Base-by-base conservation (phyloP, 2,329 filamentous ascomycete species). In the Penicillium sp. region DNA sequence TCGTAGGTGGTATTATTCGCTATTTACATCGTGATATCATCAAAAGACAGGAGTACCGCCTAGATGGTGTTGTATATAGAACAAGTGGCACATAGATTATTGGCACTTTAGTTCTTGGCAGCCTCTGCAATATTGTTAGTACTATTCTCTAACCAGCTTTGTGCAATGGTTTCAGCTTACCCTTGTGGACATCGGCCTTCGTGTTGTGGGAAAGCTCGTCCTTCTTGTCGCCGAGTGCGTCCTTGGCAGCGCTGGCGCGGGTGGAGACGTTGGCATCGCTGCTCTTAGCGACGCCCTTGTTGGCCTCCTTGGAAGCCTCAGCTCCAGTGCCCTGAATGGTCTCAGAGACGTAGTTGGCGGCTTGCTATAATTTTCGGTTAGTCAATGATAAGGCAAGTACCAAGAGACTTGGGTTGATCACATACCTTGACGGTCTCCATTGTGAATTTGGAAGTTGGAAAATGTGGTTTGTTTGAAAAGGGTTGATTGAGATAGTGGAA, bases 231-330 rank as follows among this genome's bases (percentile, higher is more conserved):
- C 66, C 62, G 45, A 77, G 63, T 53, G 82, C 82, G 62, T 80
- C 80, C 69, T 81, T 76, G 56, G 80, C 82, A 61, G 82, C 83
- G 46, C 73, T 76, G 68, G 77, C 77, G 63, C 86, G 85, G 71
- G 82, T 85, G 70, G 76, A 71, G 57, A 86, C 6, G 65, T 66
- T 63, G 61, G 80, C 80, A 71, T 86, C 77, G 73, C 66, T 73
- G 72, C 85, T 84, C 82, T 89, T 88, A 74, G 86, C 86, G 64
- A 85, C 81, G 65, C 82, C 72, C 84, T 89, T 88, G 84, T 89
- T 89, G 79, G 79, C 79, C 78, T 88, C 85, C 84, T 89, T 89
- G 78, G 81, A 84, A 61, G 82, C 78, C 65, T 82, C 80, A 61
- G 78, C 78, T 62, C 80, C 71, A 60, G 79, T 78, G 73, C 86